These are phyloP conservation scores for Mangifera indica DNA, from an alignment of 345 rosid species.

Conservation along the genomic window DNA sequence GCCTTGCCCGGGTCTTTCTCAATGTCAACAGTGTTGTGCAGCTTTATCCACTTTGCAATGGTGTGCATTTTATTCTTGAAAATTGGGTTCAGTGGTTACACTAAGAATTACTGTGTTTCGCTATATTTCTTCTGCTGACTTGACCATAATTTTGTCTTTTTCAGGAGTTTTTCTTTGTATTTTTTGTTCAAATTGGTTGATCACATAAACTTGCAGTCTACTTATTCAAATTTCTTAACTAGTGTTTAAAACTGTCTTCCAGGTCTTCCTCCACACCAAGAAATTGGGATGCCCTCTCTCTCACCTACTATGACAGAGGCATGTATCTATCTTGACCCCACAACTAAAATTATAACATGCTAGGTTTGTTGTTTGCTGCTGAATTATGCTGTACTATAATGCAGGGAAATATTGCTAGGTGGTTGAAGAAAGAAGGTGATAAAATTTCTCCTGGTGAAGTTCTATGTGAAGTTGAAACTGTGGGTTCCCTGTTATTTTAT, in stretches of 20 bases:
- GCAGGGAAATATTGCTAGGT: slow-evolving; percentile 94
- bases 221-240: slow-evolving; percentile 6
- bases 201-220: neutral
- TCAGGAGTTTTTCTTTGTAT: neutral
- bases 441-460: slow-evolving; percentile 90
- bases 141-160: neutral
- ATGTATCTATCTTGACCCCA: slow-evolving; percentile 23
- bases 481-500: slow-evolving; percentile 32
- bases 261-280: slow-evolving; percentile 96
- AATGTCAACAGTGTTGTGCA: neutral
- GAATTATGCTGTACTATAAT: slow-evolving; percentile 24
- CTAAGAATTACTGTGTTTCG: neutral
- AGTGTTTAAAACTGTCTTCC: slow-evolving; percentile 29
- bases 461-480: slow-evolving; percentile 98
- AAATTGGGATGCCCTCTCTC: slow-evolving; percentile 99
- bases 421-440: slow-evolving; percentile 99
- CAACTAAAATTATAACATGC: slow-evolving; percentile 1
- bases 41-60: neutral
- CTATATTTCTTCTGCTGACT: neutral
- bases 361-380: slow-evolving; percentile 17
- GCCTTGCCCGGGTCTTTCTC: neutral
- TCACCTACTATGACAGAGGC: slow-evolving; percentile 99
- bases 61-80: neutral
- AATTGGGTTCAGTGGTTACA: neutral
- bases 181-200: neutral